These are phyloP conservation scores for Microcos paniculata DNA, from an alignment of 345 rosid species.

Conservation along the genomic window DNA sequence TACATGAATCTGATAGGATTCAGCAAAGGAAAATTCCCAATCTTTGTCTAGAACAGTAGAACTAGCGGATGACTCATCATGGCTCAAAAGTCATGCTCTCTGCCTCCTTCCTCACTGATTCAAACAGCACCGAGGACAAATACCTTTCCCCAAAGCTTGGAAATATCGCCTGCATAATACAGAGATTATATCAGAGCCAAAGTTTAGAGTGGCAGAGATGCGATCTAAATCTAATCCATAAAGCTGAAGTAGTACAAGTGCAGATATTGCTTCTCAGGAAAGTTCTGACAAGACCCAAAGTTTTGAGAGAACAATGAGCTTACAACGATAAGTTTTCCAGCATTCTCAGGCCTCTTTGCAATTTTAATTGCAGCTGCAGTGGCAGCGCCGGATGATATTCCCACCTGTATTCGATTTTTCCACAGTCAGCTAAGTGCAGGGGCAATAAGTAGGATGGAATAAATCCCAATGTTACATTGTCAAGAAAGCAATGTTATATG, in stretches of 20 bases:
- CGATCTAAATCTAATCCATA: neutral
- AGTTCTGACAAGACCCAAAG: neutral
- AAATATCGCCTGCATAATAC: conserved; percentile 58
- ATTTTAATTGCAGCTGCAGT: conserved; percentile 74
- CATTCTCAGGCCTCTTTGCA: conserved; percentile 82
- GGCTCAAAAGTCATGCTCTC: conserved; percentile 57
- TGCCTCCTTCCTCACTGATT: conserved; percentile 64
- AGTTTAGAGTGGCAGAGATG: neutral
- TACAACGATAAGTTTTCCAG: conserved; percentile 86
- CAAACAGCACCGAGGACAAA: conserved; percentile 65
- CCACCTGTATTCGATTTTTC: conserved; percentile 49
- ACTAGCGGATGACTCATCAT: conserved; percentile 15
- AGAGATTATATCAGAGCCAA: neutral
- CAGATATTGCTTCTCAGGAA: neutral
- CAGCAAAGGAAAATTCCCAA: neutral
- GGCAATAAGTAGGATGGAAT: neutral
- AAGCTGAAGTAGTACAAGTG: neutral
- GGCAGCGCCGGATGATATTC: conserved; percentile 93
- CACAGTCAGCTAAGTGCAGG: neutral
- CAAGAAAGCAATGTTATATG: neutral
- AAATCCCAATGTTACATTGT: neutral
- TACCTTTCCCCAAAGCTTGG: conserved; percentile 82
- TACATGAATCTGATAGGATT: neutral
- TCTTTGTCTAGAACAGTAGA: neutral
- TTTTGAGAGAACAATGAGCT: conserved; percentile 21